These are phyloP conservation scores for Naganishia friedmannii DNA, from an alignment of 768 basidiomycete species.

Conservation along the genomic window DNA sequence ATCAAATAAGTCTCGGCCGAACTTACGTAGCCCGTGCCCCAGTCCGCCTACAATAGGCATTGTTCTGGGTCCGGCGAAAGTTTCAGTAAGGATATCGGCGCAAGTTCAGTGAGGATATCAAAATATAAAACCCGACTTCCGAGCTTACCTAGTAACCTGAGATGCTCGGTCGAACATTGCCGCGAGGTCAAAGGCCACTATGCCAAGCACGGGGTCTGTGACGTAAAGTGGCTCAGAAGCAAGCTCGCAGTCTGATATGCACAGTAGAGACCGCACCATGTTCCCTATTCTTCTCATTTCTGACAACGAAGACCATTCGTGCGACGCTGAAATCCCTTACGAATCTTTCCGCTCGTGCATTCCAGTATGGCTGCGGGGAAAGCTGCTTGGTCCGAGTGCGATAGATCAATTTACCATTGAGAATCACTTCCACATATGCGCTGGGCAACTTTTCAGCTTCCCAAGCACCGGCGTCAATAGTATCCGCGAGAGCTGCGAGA, in stretches of 20 bases:
- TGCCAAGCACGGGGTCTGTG: constrained; percentile 47
- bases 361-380: constrained; percentile 48
- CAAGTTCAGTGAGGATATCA: too few relatives aligned
- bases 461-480: constrained; percentile 40
- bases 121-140: background rate
- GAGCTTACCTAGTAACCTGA: constrained; percentile 46
- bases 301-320: constrained; percentile 46
- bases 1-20: background rate
- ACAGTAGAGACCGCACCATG: constrained; percentile 38
- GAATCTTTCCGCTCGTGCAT: constrained; percentile 51
- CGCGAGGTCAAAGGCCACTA: constrained; percentile 42
- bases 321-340: constrained; percentile 50
- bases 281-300: constrained; percentile 51
- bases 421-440: constrained; percentile 49
- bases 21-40: constrained; percentile 42
- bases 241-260: background rate
- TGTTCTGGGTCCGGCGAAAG: background rate
- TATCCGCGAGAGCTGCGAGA: constrained; percentile 39
- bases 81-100: background rate
- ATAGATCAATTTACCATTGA: constrained; percentile 51
- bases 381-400: constrained; percentile 51
- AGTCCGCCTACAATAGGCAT: constrained; percentile 42
- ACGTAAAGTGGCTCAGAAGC: background rate
- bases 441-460: constrained; percentile 47
- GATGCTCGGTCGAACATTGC: constrained; percentile 41